Conservation (phyloP, 2,329 filamentous ascomycete genomes). For the Aureobasidium sp. region DNA sequence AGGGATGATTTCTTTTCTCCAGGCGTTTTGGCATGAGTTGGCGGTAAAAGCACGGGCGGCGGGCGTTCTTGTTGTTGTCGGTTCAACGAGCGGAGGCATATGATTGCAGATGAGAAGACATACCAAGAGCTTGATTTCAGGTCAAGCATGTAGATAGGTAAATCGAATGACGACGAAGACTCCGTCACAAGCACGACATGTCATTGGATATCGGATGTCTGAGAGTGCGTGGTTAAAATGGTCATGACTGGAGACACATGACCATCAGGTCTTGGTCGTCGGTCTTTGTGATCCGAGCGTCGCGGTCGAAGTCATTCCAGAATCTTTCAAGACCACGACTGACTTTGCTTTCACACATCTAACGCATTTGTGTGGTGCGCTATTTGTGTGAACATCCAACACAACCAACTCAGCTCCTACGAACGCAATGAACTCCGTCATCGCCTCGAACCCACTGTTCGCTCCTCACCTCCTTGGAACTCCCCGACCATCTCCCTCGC, state of each 20-base stretch:
- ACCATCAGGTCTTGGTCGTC: neutral
- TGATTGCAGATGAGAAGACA: neutral
- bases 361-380: constrained; percentile 13
- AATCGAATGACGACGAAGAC: neutral
- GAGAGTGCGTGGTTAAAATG: neutral
- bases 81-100: constrained; percentile 7
- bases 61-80: constrained; percentile 9
- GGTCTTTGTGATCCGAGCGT: neutral
- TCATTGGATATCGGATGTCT: neutral
- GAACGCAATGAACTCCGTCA: constrained; percentile 54
- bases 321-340: neutral
- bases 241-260: neutral
- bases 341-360: neutral
- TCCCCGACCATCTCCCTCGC: constrained; percentile 52
- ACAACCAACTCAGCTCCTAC: neutral
- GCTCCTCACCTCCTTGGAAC: constrained; percentile 57
- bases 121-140: neutral
- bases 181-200: neutral
- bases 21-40: neutral
- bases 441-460: constrained; percentile 49
- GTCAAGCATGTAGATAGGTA: constrained; percentile 2
- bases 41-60: neutral
- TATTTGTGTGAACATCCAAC: neutral
- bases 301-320: neutral
- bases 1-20: neutral